Evolutionary conservation across 306 rosid genomes (phyloP), one percentile per base, ranked within the genome.

Genomic region (Vigna reflexopilosa): DNA sequence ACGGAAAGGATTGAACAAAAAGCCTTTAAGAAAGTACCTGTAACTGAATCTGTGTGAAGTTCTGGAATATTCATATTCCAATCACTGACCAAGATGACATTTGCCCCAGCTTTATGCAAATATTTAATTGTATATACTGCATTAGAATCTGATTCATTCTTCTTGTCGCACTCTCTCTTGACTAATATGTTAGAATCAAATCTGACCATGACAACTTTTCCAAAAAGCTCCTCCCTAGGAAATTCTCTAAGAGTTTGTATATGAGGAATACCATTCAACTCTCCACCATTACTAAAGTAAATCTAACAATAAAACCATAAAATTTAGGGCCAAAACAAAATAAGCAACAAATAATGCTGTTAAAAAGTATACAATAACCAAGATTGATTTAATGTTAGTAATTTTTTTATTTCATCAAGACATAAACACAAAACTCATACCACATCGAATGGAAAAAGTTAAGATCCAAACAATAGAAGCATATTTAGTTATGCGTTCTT

Each of bases 121-220:
- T 95, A 92, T 75, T 82, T 84, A 79, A 95, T 83, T 3, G 97
- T 92, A 44, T 55, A 82, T 36, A 87, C 19, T 16, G 91, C 87
- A 80, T 70, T 84, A 83, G 59, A 74, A 76, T 67, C 80, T 42
- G 87, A 66, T 38, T 17, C 86, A 81, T 65, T 75, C 52, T 66
- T 82, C 54, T 59, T 66, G 17, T 86, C 81, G 50, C 45, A 26
- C 66, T 72, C 83, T 54, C 76, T 86, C 76, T 47, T 80, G 81
- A 91, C 85, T 86, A 95, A 71, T 68, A 85, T 45, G 78, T 84
- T 85, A 77, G 98, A 88, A 82, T 95, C 98, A 83, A 92, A 92
- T 79, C 98, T 88, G 78, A 95, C 93, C 88, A 92, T 73, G 71
- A 84, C 90, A 78, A 87, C 91, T 84, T 95, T 95, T 79, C 80